Evolutionary conservation across 179 eudicot species (phyloP).

Genomic region (Nepenthes alata): DNA sequence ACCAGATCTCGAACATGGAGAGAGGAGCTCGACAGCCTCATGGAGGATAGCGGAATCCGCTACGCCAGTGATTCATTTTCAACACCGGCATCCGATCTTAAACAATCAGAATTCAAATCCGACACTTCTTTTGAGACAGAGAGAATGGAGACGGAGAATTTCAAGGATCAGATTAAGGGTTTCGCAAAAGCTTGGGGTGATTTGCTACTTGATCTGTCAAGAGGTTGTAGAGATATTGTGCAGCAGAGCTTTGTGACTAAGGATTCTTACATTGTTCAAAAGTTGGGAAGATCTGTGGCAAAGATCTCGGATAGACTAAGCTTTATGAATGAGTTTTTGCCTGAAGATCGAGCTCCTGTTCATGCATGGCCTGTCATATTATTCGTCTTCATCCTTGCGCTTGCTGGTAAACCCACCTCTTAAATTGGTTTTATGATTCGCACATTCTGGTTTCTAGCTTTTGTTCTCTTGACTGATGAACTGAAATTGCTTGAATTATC

Average conservation of each 20-base stretch:
- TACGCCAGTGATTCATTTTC: constrained; percentile 24
- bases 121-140: constrained; percentile 12
- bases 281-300: constrained; percentile 38
- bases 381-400: constrained; percentile 50
- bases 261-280: constrained; percentile 61
- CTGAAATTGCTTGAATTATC: background rate
- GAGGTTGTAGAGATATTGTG: constrained; percentile 62
- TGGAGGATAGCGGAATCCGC: constrained; percentile 47
- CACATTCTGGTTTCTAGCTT: background rate
- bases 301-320: constrained; percentile 36
- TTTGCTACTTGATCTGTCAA: constrained; percentile 52
- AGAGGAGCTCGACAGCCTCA: constrained; percentile 58
- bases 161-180: constrained; percentile 63
- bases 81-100: constrained; percentile 7
- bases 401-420: constrained; percentile 42
- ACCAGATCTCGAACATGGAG: constrained; percentile 42
- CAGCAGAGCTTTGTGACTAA: constrained; percentile 55
- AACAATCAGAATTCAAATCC: constrained; percentile 14
- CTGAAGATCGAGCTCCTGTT: constrained; percentile 86
- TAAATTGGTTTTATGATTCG: background rate
- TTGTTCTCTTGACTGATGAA: background rate
- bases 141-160: constrained; percentile 38
- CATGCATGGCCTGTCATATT: constrained; percentile 72
- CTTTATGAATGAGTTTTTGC: constrained; percentile 70
- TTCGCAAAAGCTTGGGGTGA: constrained; percentile 88